Evolutionary conservation across 1,139 yeast genomes (phyloP).

Genomic region (Kurtzmaniella quercitrusa): DNA sequence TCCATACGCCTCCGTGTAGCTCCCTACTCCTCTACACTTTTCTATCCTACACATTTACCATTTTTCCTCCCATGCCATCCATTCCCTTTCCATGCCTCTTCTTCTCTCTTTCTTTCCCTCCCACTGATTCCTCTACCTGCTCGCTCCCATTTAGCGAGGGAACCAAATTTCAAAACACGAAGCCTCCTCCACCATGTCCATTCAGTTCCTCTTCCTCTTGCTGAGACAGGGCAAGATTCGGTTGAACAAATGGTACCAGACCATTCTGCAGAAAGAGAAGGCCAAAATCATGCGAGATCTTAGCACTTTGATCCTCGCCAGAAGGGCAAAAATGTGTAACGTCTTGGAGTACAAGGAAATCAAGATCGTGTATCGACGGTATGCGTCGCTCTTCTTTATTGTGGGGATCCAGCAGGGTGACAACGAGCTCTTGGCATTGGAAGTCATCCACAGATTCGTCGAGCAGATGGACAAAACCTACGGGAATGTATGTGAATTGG

Average conservation of each 20-base stretch:
- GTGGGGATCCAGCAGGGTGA: slow-evolving; percentile 82
- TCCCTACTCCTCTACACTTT: no score
- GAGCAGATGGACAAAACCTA: slow-evolving; percentile 95
- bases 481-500: slow-evolving; percentile 94
- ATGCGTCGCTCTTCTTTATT: slow-evolving; percentile 87
- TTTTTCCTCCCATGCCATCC: no score
- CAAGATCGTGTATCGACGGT: slow-evolving; percentile 84
- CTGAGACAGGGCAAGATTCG: slow-evolving; percentile 96
- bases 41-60: no score
- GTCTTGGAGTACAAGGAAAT: slow-evolving; percentile 87
- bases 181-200: slow-evolving; percentile 45
- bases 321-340: slow-evolving; percentile 95
- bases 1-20: no score
- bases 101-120: no score
- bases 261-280: slow-evolving; percentile 79
- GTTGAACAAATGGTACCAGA: slow-evolving; percentile 87
- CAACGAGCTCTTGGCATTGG: slow-evolving; percentile 83
- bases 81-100: no score
- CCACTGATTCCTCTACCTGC: no score
- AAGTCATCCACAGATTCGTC: slow-evolving; percentile 86
- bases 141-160: background rate
- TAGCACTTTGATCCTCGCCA: slow-evolving; percentile 75
- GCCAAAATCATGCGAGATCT: slow-evolving; percentile 79
- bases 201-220: slow-evolving; percentile 71
- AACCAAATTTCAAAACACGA: background rate